Conservation (phyloP, 2,329 filamentous ascomycete species). For the Metarhizium rileyi region DNA sequence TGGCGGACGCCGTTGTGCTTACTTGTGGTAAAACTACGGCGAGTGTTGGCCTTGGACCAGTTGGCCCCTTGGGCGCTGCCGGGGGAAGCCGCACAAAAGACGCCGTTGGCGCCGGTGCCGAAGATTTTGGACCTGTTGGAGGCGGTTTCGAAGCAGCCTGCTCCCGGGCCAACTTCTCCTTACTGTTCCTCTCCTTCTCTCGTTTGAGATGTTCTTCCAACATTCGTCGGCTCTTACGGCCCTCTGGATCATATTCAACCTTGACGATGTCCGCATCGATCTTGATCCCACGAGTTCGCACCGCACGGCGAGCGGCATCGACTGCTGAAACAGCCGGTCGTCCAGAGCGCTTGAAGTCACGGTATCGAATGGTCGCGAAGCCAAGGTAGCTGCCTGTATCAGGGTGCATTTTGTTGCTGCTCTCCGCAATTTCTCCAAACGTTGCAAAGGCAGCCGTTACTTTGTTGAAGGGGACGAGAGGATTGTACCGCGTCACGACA, state of each 20-base stretch:
- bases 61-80: conserved; percentile 79
- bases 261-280: conserved; percentile 70
- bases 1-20: conserved; percentile 13
- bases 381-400: conserved; percentile 90
- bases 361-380: conserved; percentile 84
- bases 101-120: conserved; percentile 12
- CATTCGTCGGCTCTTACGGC: conserved; percentile 69
- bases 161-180: conserved; percentile 21
- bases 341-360: conserved; percentile 50
- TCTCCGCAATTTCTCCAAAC: conserved; percentile 80
- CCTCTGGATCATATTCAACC: conserved; percentile 84
- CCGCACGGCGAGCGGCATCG: conserved; percentile 72
- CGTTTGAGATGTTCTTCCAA: conserved; percentile 65
- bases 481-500: conserved; percentile 93
- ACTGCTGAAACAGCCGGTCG: conserved; percentile 52
- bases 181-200: conserved; percentile 51
- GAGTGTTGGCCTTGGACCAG: conserved; percentile 32
- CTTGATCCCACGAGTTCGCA: conserved; percentile 64
- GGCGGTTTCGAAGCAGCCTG: conserved; percentile 21
- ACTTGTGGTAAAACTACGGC: conserved; percentile 16
- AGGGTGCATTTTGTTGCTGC: conserved; percentile 91
- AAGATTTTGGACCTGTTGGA: conserved; percentile 28
- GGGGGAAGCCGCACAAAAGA: conserved; percentile 51
- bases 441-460: conserved; percentile 66
- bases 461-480: conserved; percentile 69